Evolutionary conservation across 202 grass and related monocot species (phyloP), one percentile per base, ranked within the genome.

Genomic region (Setaria italica): DNA sequence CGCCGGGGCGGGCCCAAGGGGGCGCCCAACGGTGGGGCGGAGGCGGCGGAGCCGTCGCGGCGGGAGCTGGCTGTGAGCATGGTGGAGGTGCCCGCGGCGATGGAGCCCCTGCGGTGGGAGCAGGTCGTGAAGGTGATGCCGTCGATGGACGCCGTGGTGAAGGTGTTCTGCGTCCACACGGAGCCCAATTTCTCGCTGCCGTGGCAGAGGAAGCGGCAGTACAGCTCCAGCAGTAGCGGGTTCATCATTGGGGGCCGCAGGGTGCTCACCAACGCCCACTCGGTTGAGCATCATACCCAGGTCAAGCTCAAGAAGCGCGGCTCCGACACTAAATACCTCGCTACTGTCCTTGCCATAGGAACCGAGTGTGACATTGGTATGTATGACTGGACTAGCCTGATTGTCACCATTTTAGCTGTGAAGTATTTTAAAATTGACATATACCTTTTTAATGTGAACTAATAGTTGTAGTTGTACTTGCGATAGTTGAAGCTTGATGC

Each of bases 101-200:
- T 73, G 41, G 85, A 91, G 16, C 80, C 93, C 11, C 33, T 87
- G 47, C 83, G 78, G 43, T 95, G 93, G 95, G 93, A 95, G 49
- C 88, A 99, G 82, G 93, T 92, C 33, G 93, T 79, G 21, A 90
- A 35, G 81, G 96, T 91, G 12, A 43, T 91, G 79, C 96, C 96
- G 9, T 95, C 96, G 51, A 99, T 95, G 96, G 96, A 94, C 9
- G 91, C 96, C 8, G 96, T 99, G 29, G 96, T 99, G 2, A 99
- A 99, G 91, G 96, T 99, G 39, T 99, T 99, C 86, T 99, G 96
- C 50, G 91, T 94, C 54, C 96, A 99, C 67, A 99, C 96, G 7
- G 95, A 99, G 86, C 96, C 96, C 3, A 94, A 95, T 78, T 99
- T 99, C 86, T 99, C 93, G 5, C 73, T 99, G 76, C 96, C 96